Conservation (phyloP, 1,284 basidiomycete genomes). For the Lignosus rhinocerotis region DNA sequence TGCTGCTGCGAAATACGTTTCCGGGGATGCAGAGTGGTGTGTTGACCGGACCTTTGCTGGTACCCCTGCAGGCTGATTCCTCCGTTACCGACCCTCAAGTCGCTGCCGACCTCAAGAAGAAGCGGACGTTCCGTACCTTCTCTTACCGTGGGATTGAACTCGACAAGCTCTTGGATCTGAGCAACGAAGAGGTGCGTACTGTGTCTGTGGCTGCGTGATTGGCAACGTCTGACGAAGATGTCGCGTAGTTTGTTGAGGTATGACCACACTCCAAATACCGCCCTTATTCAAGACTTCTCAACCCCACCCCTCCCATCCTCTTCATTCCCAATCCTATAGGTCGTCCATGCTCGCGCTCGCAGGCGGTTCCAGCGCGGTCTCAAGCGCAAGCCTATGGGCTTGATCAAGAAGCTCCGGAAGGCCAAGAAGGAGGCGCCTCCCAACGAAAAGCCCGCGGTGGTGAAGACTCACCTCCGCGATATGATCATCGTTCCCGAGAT, state of each 20-base stretch:
- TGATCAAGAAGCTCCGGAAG: slow-evolving; percentile 99
- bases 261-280: slow-evolving; percentile 17
- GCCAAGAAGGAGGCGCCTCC: slow-evolving; percentile 98
- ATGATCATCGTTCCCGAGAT: slow-evolving; percentile 99
- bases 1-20: slow-evolving; percentile 11
- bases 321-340: slow-evolving; percentile 42
- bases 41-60: slow-evolving; percentile 22
- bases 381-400: slow-evolving; percentile 97
- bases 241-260: slow-evolving; percentile 73
- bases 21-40: slow-evolving; percentile 23
- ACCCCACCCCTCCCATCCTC: slow-evolving; percentile 1
- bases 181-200: slow-evolving; percentile 83
- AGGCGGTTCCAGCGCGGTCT: slow-evolving; percentile 99
- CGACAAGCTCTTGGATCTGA: slow-evolving; percentile 95
- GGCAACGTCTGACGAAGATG: slow-evolving; percentile 5
- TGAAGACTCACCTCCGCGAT: slow-evolving; percentile 99
- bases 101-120: slow-evolving; percentile 96
- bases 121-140: slow-evolving; percentile 98
- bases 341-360: slow-evolving; percentile 98
- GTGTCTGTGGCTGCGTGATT: not conserved
- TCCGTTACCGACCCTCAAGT: slow-evolving; percentile 83
- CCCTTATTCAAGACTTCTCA: not conserved
- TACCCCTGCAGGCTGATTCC: slow-evolving; percentile 65
- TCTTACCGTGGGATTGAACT: slow-evolving; percentile 98
- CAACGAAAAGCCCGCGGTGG: slow-evolving; percentile 97